Conservation (phyloP, 352 stramenopile species). For the Pythium coloratum region DNA sequence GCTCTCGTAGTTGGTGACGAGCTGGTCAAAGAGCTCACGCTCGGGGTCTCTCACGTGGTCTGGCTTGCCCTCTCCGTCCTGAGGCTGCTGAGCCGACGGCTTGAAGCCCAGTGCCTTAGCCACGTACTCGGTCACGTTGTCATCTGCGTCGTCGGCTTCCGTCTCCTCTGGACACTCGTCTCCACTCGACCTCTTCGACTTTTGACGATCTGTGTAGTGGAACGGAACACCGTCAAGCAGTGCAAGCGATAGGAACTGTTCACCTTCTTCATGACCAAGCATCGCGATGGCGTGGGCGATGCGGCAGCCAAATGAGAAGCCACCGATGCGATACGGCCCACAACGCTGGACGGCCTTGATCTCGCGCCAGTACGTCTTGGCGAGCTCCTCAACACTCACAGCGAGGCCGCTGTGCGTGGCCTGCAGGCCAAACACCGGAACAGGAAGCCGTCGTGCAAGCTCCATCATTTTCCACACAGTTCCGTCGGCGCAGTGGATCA, state of each 20-base stretch:
- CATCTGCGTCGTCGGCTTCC: conserved; percentile 10
- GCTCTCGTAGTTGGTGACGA: conserved; percentile 37
- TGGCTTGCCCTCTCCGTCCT: conserved; percentile 19
- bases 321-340: conserved; percentile 48
- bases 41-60: conserved; percentile 17
- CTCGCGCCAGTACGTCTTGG: conserved; percentile 35
- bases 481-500: conserved; percentile 55
- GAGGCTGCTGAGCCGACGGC: conserved; percentile 10
- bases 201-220: conserved; percentile 12
- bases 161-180: neutral
- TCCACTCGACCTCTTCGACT: neutral
- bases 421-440: conserved; percentile 41
- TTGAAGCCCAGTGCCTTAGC: conserved; percentile 17
- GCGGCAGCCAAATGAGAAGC: conserved; percentile 67
- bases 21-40: conserved; percentile 31
- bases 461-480: conserved; percentile 65
- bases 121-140: conserved; percentile 21
- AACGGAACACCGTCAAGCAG: conserved; percentile 47
- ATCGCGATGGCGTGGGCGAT: conserved; percentile 46
- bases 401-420: conserved; percentile 12
- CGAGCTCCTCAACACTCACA: conserved; percentile 39
- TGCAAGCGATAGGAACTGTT: conserved; percentile 34
- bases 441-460: conserved; percentile 38
- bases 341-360: conserved; percentile 33
- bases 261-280: conserved; percentile 30